A percentile compares a stretch with the other conserved stretches of the same genome.
These are phyloP conservation scores for Bolboschoenoplectus hybrid DNA, from an alignment of 202 grass and related monocot genomes.

Conservation along the genomic window DNA sequence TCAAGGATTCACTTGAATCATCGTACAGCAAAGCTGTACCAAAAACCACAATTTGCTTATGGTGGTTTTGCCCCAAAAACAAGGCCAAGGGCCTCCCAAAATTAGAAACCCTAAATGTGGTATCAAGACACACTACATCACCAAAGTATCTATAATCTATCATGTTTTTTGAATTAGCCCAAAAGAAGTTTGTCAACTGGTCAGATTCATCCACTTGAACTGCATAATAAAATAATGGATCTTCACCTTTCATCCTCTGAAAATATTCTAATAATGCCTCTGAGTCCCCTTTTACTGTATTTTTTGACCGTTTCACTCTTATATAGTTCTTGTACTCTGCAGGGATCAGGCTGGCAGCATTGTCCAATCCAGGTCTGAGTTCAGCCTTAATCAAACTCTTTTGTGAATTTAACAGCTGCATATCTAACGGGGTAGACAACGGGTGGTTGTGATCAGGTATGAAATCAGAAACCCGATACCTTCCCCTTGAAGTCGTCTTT, in stretches of 20 bases:
- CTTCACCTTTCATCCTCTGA: constrained; percentile 75
- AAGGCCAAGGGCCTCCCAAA: constrained; percentile 72
- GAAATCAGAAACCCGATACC: constrained; percentile 75
- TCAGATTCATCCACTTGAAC: constrained; percentile 90
- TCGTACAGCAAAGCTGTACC: constrained; percentile 83
- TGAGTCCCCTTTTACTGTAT: constrained; percentile 57
- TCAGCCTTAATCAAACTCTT: constrained; percentile 41
- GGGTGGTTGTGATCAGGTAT: constrained; percentile 86
- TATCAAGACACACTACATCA: constrained; percentile 83
- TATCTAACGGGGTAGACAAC: constrained; percentile 88
- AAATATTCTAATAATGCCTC: constrained; percentile 77
- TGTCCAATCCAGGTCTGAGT: constrained; percentile 51
- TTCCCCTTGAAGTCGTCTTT: constrained; percentile 60
- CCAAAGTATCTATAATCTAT: constrained; percentile 82
- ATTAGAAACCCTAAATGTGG: constrained; percentile 57
- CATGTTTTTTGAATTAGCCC: constrained; percentile 80
- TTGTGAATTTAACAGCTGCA: constrained; percentile 76
- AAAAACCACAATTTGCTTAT: constrained; percentile 75
- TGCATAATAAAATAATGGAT: constrained; percentile 84
- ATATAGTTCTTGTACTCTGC: constrained; percentile 83
- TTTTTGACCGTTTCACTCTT: constrained; percentile 53
- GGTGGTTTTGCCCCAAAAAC: constrained; percentile 88
- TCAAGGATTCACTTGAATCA: constrained; percentile 82
- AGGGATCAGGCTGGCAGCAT: constrained; percentile 62
- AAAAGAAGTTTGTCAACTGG: constrained; percentile 79